Conservation (phyloP, 192 early-diverging fungal genomes). For the Polychytrium aggregatum region DNA sequence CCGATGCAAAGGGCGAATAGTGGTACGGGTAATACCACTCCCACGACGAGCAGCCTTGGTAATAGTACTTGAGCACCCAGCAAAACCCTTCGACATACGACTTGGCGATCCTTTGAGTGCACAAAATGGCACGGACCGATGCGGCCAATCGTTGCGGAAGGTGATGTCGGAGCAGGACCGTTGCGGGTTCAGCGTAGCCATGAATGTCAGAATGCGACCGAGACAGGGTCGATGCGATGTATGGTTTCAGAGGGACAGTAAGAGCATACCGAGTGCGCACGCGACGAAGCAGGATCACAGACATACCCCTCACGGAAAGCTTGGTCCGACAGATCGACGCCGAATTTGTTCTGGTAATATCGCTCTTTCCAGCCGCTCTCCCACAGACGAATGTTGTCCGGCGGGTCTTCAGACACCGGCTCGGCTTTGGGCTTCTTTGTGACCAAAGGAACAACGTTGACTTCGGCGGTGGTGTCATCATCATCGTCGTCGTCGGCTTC, state of each 20-base stretch:
- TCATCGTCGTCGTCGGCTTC: conserved; percentile 22
- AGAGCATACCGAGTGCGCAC: no score
- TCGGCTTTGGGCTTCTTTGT: conserved; percentile 25
- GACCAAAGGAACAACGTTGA: conserved; percentile 11
- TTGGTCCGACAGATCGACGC: conserved; percentile 42
- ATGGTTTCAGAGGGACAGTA: no score
- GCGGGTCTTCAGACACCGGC: conserved; percentile 33
- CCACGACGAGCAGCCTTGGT: conserved; percentile 91
- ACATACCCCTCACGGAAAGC: conserved; percentile 34
- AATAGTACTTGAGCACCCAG: conserved; percentile 98
- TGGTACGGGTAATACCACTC: conserved; percentile 98
- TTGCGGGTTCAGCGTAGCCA: no score
- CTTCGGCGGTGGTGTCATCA: conserved; percentile 18
- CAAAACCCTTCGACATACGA: conserved; percentile 88
- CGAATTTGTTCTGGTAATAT: conserved; percentile 71
- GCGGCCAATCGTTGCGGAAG: no score
- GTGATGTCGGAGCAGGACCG: no score
- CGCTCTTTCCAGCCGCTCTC: conserved; percentile 64
- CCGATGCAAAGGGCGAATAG: conserved; percentile 90
- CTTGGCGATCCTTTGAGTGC: conserved; percentile 45
- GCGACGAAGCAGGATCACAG: no score
- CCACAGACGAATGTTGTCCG: conserved; percentile 59
- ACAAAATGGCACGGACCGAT: neutral
- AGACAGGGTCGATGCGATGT: no score
- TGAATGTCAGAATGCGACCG: no score